Conservation (phyloP, 2,329 filamentous ascomycete species). For the Aspergillus sp. region DNA sequence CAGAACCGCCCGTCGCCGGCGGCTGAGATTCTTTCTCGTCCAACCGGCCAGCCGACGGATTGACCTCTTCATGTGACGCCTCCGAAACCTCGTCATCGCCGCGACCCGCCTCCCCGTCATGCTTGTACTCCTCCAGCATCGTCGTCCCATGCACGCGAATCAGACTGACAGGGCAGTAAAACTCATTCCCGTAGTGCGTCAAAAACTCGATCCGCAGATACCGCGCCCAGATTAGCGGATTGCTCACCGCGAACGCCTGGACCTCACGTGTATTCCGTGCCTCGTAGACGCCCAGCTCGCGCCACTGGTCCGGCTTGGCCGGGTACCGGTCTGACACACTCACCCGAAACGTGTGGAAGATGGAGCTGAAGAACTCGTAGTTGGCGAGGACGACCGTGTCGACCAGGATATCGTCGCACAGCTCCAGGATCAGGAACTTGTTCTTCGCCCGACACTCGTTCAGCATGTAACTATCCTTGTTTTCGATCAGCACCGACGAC, state of each 20-base stretch:
- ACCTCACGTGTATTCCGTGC: conserved; percentile 90
- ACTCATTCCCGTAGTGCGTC: conserved; percentile 93
- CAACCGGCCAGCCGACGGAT: conserved; percentile 19
- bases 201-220: conserved; percentile 91
- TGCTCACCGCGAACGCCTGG: conserved; percentile 90
- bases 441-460: conserved; percentile 83
- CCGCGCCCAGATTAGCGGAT: conserved; percentile 92
- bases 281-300: conserved; percentile 81
- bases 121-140: conserved; percentile 91
- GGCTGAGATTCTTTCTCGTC: conserved; percentile 13
- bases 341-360: conserved; percentile 85
- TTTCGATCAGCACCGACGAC: conserved; percentile 87
- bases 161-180: conserved; percentile 89
- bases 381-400: conserved; percentile 97
- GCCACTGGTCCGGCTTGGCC: conserved; percentile 89
- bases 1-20: neutral
- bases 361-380: conserved; percentile 98
- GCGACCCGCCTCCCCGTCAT: conserved; percentile 69
- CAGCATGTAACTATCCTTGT: conserved; percentile 98
- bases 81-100: conserved; percentile 63
- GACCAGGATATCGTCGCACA: conserved; percentile 82
- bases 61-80: conserved; percentile 34
- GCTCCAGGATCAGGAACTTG: conserved; percentile 92
- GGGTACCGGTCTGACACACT: conserved; percentile 95
- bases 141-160: conserved; percentile 89